These are phyloP conservation scores for Blumeria hordei DNA, from an alignment of 2,329 filamentous ascomycete genomes.

Conservation along the genomic window DNA sequence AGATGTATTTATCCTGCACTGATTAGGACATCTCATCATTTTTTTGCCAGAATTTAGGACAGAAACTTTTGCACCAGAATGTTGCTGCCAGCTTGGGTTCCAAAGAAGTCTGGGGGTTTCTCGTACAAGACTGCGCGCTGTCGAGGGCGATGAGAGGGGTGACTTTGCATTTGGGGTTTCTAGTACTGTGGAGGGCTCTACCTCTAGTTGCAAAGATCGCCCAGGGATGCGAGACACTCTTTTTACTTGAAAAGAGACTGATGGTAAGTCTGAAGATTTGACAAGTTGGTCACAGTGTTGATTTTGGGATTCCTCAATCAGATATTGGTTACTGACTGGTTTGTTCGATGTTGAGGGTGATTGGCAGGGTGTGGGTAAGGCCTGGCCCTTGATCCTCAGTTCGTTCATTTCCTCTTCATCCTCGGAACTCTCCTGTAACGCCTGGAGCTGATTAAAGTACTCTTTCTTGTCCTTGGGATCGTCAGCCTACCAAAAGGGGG, in stretches of 20 bases:
- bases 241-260: neutral
- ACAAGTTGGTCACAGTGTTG: neutral
- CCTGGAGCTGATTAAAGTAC: constrained; percentile 10
- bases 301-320: neutral
- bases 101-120: neutral
- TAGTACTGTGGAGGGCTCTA: neutral
- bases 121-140: neutral
- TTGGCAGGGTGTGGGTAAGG: neutral
- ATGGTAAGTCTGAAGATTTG: neutral
- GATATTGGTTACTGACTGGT: neutral
- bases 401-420: constrained; percentile 9
- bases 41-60: neutral
- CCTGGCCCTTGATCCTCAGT: constrained; percentile 3
- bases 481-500: too few species aligned
- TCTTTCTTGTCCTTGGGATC: constrained; percentile 5
- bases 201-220: neutral
- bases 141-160: neutral
- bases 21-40: neutral
- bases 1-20: neutral
- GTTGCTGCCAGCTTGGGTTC: neutral
- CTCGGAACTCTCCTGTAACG: constrained; percentile 10
- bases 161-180: neutral
- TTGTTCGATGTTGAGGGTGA: too few species aligned
- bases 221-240: neutral
- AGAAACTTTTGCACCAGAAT: neutral